Evolutionary conservation across 495 filamentous ascomycete species (phyloP).

Genomic region (Aspergillus heteromorphus): DNA sequence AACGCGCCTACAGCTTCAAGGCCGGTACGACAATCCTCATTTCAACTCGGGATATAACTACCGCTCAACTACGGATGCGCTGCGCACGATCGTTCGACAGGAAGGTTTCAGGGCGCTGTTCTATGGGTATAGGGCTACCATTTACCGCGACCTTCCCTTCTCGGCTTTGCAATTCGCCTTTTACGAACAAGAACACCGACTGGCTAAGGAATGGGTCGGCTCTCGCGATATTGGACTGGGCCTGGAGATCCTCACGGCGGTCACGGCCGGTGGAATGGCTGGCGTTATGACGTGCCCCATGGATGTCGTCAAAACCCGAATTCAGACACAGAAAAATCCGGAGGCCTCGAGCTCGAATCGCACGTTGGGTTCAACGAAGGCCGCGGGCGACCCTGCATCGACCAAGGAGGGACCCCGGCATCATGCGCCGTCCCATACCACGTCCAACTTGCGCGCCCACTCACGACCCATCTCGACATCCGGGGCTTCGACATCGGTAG

Average conservation of each 20-base stretch:
- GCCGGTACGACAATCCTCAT: constrained; percentile 87
- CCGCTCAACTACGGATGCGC: constrained; percentile 69
- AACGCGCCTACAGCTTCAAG: constrained; percentile 89
- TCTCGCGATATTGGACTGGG: constrained; percentile 75
- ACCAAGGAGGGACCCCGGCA: constrained; percentile 36
- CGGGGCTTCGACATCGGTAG: constrained; percentile 72
- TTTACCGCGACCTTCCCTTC: constrained; percentile 92
- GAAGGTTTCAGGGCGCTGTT: constrained; percentile 86
- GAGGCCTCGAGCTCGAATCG: constrained; percentile 10
- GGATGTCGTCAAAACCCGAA: constrained; percentile 94
- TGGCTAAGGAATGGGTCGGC: constrained; percentile 69
- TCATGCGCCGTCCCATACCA: constrained; percentile 21
- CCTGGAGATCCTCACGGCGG: constrained; percentile 83
- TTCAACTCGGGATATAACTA: constrained; percentile 96
- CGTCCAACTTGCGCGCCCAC: constrained; percentile 27
- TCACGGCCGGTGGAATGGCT: constrained; percentile 87
- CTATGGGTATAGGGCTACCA: constrained; percentile 87
- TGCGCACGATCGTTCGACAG: constrained; percentile 70
- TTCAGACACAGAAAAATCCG: constrained; percentile 87
- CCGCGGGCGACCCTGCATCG: constrained; percentile 19
- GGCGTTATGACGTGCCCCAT: constrained; percentile 92
- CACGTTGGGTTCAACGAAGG: constrained; percentile 20
- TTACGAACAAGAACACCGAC: constrained; percentile 85
- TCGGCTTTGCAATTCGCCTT: constrained; percentile 96
- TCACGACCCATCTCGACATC: constrained; percentile 76